Base-by-base conservation (phyloP, 345 rosid genomes). In the Cardamine chenopodiifolia region DNA sequence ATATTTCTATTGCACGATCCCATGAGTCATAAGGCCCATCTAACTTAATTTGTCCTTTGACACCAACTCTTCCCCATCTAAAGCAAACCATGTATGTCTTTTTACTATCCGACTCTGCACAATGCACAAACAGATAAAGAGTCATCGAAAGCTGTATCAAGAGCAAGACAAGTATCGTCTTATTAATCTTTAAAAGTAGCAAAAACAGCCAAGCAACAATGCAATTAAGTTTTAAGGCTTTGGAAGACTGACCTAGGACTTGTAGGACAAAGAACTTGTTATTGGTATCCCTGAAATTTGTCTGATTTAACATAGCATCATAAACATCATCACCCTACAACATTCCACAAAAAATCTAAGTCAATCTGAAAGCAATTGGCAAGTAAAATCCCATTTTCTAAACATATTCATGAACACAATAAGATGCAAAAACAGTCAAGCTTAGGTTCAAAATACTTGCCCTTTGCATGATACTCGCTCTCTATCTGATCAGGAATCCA, bases 41-140 rank as follows among this genome's bases (percentile, higher is more conserved):
- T 74, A 87, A 13, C 68, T 90, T 93, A 73, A 81, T 86, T 81
- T 87, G 98, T 73, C 97, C 98, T 82, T 84, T 88, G 18, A 85
- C 80, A 49, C 98, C 97, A 75, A 91, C 96, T 82, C 98, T 87
- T 17, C 98, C 97, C 98, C 98, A 93, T 84, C 92, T 89, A 55
- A 57, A 73, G 78, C 85, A 86, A 48, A 89, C 89, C 80, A 85
- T 81, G 80, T 84, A 93, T 70, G 84, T 63, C 42, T 86, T 85
- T 28, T 84, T 81, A 32, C 56, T 85, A 83, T 91, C 92, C 53
- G 97, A 89, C 76, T 88, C 98, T 93, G 91, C 78, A 67, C 60
- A 68, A 61, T 39, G 50, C 34, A 39, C 52, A 61, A 14, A 22
- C 2, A 82, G 39, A 56, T 40, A 65, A 42, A 40, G 61, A 49